Evolutionary conservation across 768 basidiomycete species (phyloP), one percentile per base, ranked within the genome.

Genomic region (Pilatotrama ljubarskyi): DNA sequence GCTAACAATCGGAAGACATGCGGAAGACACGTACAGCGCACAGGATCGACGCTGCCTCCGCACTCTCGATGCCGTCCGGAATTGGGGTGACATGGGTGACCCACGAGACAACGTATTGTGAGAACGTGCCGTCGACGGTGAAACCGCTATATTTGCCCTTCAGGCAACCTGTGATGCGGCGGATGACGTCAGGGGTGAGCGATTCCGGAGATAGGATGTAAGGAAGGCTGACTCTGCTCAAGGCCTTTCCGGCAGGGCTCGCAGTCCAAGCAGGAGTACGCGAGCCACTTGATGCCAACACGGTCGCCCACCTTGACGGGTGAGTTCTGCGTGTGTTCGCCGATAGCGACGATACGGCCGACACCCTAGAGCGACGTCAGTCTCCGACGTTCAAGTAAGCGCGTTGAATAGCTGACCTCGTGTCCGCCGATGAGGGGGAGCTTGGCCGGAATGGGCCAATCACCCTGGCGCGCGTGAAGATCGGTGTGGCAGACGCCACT

Each of bases 401-500:
- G 13, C 1, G 14, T n/a, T 2, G 50, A 6, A 32, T 64, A 46
- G n/a, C 29, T 49, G 29, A 69, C 68, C 67, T 75, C 74, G 69
- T 94, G 93, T 0, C 93, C 91, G 15, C 90, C 90, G 57, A 93
- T 82, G 48, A 92, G 82, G 0, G 88, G 88, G 1, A 78, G 77
- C 52, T 77, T 82, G 35, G 84, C 78, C n/a, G 79, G 72, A 10
- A 90, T 58, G 0, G 93, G 93, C 94, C 94, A 95, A 69, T 95
- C 93, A 43, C 82, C 84, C 38, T 81, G 73, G 37, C 82, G 83
- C 25, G 87, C 87, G 66, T 93, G 92, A 14, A 91, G 80, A 68
- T 93, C 92, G 3, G 88, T 90, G 69, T 93, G 91, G 74, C 92
- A 93, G n/a, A 93, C 90, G 56, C 91, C 91, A 6, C 88, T 86